Percentiles rank a stretch among this genome's conserved stretches.
Conservation (phyloP, 495 filamentous ascomycete species). For the Viridothelium virens region DNA sequence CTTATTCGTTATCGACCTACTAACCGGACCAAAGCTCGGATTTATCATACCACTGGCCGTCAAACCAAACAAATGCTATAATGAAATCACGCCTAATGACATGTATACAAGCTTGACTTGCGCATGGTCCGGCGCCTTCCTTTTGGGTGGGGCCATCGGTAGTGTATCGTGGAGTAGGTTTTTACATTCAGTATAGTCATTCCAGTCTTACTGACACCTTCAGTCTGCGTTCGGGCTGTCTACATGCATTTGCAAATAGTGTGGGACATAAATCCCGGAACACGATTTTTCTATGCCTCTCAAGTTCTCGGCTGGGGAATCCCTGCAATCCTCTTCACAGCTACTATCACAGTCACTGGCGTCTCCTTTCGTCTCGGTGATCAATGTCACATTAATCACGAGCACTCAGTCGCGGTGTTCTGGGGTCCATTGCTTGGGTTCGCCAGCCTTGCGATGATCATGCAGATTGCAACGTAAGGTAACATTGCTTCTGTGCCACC, state of each 20-base stretch:
- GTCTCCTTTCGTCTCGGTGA: conserved; percentile 89
- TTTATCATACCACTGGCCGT: conserved; percentile 86
- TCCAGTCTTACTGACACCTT: conserved; percentile 14
- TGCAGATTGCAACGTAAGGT: conserved; percentile 51
- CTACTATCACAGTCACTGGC: conserved; percentile 76
- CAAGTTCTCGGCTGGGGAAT: conserved; percentile 77
- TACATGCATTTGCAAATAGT: conserved; percentile 96
- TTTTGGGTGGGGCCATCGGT: conserved; percentile 76
- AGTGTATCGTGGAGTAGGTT: conserved; percentile 69
- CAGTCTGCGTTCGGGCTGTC: conserved; percentile 76
- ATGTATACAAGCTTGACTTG: conserved; percentile 78
- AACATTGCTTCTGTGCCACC: neutral
- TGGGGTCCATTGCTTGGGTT: conserved; percentile 86
- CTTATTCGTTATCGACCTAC: conserved; percentile 12
- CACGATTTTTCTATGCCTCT: conserved; percentile 82
- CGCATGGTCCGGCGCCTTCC: conserved; percentile 77
- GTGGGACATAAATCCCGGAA: conserved; percentile 87
- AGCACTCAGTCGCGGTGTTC: conserved; percentile 69
- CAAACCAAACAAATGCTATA: conserved; percentile 74
- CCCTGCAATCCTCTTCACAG: conserved; percentile 59
- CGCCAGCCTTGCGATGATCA: conserved; percentile 64
- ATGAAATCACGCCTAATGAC: conserved; percentile 86
- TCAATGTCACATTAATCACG: conserved; percentile 87
- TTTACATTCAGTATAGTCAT: neutral
- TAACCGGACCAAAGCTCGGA: conserved; percentile 49